phyloP scores from a whole-genome alignment of 2,329 filamentous ascomycete genomes.

The Ophiostoma novo-ulmi region DNA sequence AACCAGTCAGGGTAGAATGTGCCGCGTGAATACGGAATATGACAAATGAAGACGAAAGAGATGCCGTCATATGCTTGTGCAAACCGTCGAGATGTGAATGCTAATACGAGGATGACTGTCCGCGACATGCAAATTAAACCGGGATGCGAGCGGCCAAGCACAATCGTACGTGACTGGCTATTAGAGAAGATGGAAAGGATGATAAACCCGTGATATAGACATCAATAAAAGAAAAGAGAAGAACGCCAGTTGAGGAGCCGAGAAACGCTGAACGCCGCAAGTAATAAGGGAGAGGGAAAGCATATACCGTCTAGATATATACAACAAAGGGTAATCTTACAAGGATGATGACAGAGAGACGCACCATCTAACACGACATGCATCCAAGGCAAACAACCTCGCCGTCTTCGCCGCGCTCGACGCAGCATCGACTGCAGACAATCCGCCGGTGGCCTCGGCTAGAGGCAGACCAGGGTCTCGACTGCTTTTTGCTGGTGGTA shows the following conservation, averaged over 20 bases:
- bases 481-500: conserved; percentile 11
- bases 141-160: too few relatives aligned
- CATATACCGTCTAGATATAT: background rate
- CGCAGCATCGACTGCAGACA: conserved; percentile 64
- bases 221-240: conserved; percentile 1
- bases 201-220: background rate
- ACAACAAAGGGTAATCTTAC: background rate
- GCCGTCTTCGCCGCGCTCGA: conserved; percentile 59
- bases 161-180: background rate
- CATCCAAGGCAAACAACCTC: conserved; percentile 64
- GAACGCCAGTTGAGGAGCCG: background rate
- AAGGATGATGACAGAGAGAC: conserved; percentile 16
- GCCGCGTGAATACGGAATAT: background rate
- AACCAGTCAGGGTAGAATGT: background rate
- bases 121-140: background rate
- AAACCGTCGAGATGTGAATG: background rate
- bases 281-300: background rate
- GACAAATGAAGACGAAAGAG: background rate
- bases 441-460: conserved; percentile 45
- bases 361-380: conserved; percentile 34
- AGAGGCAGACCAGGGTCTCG: conserved; percentile 35
- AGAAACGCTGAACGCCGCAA: background rate
- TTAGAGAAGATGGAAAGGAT: background rate
- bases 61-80: background rate
- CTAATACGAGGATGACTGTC: background rate